Base-by-base conservation (phyloP, 1,284 basidiomycete species). In the Sanguinoderma infundibulare region DNA sequence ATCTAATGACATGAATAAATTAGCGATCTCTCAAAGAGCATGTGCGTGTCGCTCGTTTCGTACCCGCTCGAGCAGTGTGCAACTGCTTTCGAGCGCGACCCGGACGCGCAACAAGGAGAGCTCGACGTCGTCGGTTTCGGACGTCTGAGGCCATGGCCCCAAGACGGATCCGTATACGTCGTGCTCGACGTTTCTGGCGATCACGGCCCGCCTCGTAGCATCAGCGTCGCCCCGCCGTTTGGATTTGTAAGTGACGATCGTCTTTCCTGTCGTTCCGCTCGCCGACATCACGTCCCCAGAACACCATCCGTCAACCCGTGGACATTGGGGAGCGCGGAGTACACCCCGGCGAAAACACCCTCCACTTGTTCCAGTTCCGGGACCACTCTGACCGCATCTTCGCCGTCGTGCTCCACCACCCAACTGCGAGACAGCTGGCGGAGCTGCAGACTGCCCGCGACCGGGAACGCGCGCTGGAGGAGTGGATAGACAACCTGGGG, bases 351-450 rank as follows among this genome's bases (percentile, higher is more conserved):
- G 35, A 24, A 14, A 64, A 65, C 57, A 49, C 53, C 14, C 35
- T 65, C 40, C 56, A 49, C 10, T 40, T 67, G 5, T 65, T 57
- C 51, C 66, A 67, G 50, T 61, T 60, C 57, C 53, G 57, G 51
- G 66, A 65, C 55, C 61, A 59, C 54, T 67, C 66, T 4, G 63
- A 65, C 32, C 54, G 55, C 17, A 51, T 62, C 20, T 62, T 67
- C 55, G 61, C 55, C 20, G 56, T 57, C 53, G 38, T 64, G 36
- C 42, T 65, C 1, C 66, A 67, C 55, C 61, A 52, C n/a, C 66
- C 66, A 6, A 67, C 66, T 20, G 40, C 40, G n/a, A 61, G 46
- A 14, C 61, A 63, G 39, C 53, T 65, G 15, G 55, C 54, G 3
- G 63, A 53, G 59, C 51, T 61, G 22, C 55, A 62, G 32, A 32